Base-by-base conservation (phyloP, 2,329 filamentous ascomycete species). In the Penicillium brevicompactum region DNA sequence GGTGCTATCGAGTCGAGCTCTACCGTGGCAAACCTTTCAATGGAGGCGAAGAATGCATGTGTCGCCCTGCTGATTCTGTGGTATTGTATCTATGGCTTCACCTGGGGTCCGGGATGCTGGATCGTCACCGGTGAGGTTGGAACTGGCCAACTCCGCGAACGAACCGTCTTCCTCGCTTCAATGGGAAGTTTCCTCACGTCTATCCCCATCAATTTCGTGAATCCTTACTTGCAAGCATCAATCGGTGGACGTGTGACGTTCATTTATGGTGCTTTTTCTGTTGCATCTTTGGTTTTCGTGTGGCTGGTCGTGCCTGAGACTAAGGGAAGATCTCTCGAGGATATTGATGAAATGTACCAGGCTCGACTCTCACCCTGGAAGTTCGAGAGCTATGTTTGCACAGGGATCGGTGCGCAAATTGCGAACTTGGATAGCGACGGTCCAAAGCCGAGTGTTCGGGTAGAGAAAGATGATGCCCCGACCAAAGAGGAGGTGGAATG, bases 1-100 rank as follows among this genome's bases (percentile, higher is more conserved):
- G 46, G 32, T n/a, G 46, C 46, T 27, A 49, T 49, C 24, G 46
- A 49, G 24, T 49, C 46, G 13, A 49, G 46, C 31, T 6, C 46
- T 3, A 49, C 18, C 14, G 46, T 49, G 14, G 46, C 30, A 38
- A 18, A 21, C 32, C 32, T 48, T 13, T 48, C 46, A 7, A 18
- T 22, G n/a, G 13, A 37, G 14, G 31, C 46, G 4, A 48, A 48
- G 24, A 48, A 48, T 40, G 31, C 46, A 18, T 38, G 46, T 30
- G 46, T 18, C 0, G 31, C 46, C 4, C 32, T 48, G 31, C 31
- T 48, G n/a, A 38, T 48, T 38, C 46, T 48, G n/a, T 48, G 46
- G 46, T 48, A 48, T 24, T 48, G 46, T 37, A 48, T 48, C 30
- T 48, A 48, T 18, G 46, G 46, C 46, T 48, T 48, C 18, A 48